Base-by-base conservation (phyloP, 208 protist species). In the Leishmania major region DNA sequence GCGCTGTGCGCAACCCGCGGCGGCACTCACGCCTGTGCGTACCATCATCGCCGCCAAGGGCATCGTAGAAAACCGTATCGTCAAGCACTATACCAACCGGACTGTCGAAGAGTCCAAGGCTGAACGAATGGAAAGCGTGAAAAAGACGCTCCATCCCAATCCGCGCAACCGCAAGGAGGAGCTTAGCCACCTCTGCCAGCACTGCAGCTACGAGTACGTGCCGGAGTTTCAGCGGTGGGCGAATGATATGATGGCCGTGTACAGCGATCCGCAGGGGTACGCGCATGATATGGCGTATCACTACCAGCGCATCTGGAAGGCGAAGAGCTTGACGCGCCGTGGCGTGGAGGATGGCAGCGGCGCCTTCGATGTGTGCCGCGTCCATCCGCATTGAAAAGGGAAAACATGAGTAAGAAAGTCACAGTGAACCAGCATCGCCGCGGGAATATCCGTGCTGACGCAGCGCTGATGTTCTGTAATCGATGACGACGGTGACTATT, bases 181-280 rank as follows among this genome's bases (percentile, higher is more conserved):
- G 60, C 92, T 97, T 45, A 94, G 90, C 73, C 91, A 97, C 85
- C 88, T 96, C 45, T 96, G 92, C 28, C 92, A 95, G 72, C 93
- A 96, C 77, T 96, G 93, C 81, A 94, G 88, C 80, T 96, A 95
- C 87, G 95, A 97, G 85, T 97, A 97, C 85, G 89, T 96, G 45
- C 92, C 95, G n/a, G 93, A 97, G 86, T 97, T 97, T 83, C 95
- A 97, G 87, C 95, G 95, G 25, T 96, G 92, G 92, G 89, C 95
- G 45, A 96, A 97, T 83, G 95, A 96, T 69, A 96, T 97, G 93
- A 94, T 97, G 92, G 95, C 95, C 2, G 87, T 97, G 37, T 95
- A 96, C 77, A 95, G 88, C 79, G 93, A 97, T 75, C 93, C 93
- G 49, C 89, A 95, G 75, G 92, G 88, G 2, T 97, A 97, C 81